Percentiles rank a stretch among this genome's conserved stretches.
These are phyloP conservation scores for Marasmius tenuissimus DNA, from an alignment of 1,284 basidiomycete species.

Conservation along the genomic window DNA sequence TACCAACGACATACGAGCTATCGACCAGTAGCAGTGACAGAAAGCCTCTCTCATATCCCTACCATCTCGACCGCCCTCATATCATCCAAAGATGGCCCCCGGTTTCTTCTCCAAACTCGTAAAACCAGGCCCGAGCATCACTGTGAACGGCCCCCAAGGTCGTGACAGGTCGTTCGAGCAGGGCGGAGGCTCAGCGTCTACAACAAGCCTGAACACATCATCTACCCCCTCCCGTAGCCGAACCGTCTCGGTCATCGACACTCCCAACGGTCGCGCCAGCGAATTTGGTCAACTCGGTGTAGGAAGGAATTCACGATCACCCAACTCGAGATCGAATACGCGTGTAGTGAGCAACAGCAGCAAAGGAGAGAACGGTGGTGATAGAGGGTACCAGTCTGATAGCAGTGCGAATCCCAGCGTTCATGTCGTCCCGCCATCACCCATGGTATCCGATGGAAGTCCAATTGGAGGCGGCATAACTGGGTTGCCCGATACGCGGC, in stretches of 20 bases:
- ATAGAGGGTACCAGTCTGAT: neutral
- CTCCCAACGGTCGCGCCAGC: neutral
- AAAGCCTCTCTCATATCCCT: too few species aligned
- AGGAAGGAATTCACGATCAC: too few species aligned
- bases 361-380: neutral
- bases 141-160: neutral
- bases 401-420: constrained; percentile 1
- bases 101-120: constrained; percentile 1
- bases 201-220: neutral
- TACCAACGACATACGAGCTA: too few species aligned
- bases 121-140: neutral
- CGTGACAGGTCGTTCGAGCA: neutral
- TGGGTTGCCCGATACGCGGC: neutral
- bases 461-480: neutral
- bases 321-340: neutral
- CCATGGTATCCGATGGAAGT: neutral
- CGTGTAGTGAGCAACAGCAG: neutral
- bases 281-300: neutral
- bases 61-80: too few species aligned
- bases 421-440: neutral
- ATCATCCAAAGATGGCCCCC: neutral
- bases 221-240: neutral
- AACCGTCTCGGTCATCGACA: neutral
- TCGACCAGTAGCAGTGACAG: too few species aligned
- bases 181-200: neutral